Conservation (phyloP, 208 protist species). For the Leishmania turanica region DNA sequence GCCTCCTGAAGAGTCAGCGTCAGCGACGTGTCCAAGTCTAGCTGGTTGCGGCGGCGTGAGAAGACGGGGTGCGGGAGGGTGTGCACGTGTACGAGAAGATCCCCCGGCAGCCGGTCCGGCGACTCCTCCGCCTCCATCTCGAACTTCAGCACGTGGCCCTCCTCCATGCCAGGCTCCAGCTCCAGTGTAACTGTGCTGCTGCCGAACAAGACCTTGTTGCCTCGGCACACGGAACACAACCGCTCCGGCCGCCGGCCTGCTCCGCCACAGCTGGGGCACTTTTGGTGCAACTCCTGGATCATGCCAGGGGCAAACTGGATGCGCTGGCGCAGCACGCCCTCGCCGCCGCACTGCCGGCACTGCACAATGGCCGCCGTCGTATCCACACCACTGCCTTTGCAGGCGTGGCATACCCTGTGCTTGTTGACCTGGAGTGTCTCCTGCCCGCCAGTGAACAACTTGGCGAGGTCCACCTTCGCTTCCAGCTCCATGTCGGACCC, state of each 20-base stretch:
- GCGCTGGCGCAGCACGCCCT: conserved; percentile 66
- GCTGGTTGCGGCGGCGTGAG: conserved; percentile 56
- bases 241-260: conserved; percentile 76
- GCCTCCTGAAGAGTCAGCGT: conserved; percentile 87
- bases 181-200: conserved; percentile 54
- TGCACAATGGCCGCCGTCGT: conserved; percentile 19
- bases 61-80: conserved; percentile 77
- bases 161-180: conserved; percentile 71
- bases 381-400: conserved; percentile 65
- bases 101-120: conserved; percentile 80
- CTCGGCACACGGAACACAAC: conserved; percentile 78
- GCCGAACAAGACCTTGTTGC: conserved; percentile 61
- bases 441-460: conserved; percentile 93
- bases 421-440: conserved; percentile 78
- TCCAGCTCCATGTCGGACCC: conserved; percentile 79
- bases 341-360: conserved; percentile 68
- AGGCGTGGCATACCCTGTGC: conserved; percentile 84
- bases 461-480: conserved; percentile 85
- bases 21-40: conserved; percentile 86
- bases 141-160: conserved; percentile 70
- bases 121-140: conserved; percentile 89
- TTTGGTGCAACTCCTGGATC: conserved; percentile 72
- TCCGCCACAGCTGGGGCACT: conserved; percentile 87
- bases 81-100: conserved; percentile 65
- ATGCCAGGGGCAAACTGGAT: conserved; percentile 76